These are phyloP conservation scores for Metschnikowia dekortorum DNA, from an alignment of 805 yeast genomes.

Conservation along the genomic window DNA sequence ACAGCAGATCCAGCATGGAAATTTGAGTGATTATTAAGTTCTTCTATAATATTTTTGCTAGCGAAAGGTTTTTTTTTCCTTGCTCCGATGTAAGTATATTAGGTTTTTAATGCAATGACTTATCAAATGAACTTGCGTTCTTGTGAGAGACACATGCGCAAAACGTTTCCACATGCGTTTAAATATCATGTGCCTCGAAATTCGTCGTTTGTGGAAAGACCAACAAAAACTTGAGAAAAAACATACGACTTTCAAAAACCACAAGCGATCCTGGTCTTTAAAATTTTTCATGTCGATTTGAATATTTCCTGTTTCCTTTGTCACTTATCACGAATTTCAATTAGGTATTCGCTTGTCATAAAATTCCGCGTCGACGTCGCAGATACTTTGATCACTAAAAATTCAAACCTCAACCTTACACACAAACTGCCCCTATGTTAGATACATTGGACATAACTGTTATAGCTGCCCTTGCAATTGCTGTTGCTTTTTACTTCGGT, in stretches of 20 bases:
- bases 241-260: no score
- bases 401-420: constrained; percentile 51
- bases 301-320: not conserved
- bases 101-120: no score
- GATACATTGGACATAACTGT: constrained; percentile 72
- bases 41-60: not conserved
- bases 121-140: not conserved
- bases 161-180: constrained; percentile 1
- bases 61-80: not conserved
- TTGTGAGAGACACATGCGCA: not conserved
- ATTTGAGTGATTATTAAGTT: not conserved
- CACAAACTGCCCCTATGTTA: constrained; percentile 32
- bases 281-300: not conserved
- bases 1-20: constrained; percentile 21
- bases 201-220: not conserved
- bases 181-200: not conserved
- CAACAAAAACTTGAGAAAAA: not conserved
- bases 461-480: constrained; percentile 60
- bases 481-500: constrained; percentile 60
- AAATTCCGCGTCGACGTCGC: constrained; percentile 17
- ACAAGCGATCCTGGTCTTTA: not conserved
- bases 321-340: not conserved
- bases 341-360: not conserved
- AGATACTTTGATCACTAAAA: constrained; percentile 27
- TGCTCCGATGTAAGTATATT: not conserved